Evolutionary conservation across 2,329 filamentous ascomycete genomes (phyloP).

Genomic region (Tolypocladium nubicola): DNA sequence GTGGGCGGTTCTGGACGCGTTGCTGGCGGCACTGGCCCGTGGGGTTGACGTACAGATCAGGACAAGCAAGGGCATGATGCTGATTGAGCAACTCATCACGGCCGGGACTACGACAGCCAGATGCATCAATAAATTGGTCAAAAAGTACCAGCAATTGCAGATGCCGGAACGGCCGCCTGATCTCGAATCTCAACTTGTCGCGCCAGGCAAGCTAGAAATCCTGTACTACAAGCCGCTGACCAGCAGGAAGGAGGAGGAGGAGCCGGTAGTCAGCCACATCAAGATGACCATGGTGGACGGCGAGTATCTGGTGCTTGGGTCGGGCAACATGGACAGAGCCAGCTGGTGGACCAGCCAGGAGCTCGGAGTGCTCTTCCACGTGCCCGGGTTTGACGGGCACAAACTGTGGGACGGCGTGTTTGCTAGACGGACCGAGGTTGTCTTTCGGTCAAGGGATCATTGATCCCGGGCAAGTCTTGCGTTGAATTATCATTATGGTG

Average conservation of each 20-base stretch:
- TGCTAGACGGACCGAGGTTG: constrained; percentile 22
- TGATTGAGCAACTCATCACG: constrained; percentile 71
- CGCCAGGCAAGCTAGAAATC: constrained; percentile 42
- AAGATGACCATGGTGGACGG: constrained; percentile 68
- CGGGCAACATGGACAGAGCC: constrained; percentile 75
- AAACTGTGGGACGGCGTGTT: constrained; percentile 28
- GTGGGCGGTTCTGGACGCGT: constrained; percentile 47
- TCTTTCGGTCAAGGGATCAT: constrained; percentile 15
- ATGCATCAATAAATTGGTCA: constrained; percentile 50
- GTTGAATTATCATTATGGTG: background rate
- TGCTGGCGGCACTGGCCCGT: constrained; percentile 50
- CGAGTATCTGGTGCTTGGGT: constrained; percentile 59
- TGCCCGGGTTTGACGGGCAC: constrained; percentile 24
- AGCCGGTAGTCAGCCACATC: constrained; percentile 65
- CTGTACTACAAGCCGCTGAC: constrained; percentile 43
- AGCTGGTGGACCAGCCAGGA: constrained; percentile 86
- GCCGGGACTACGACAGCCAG: constrained; percentile 62
- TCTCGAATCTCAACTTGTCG: constrained; percentile 31
- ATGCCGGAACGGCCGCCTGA: constrained; percentile 9
- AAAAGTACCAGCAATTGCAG: constrained; percentile 33
- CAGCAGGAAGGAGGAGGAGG: constrained; percentile 22
- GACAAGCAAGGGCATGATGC: constrained; percentile 61
- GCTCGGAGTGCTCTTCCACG: constrained; percentile 53
- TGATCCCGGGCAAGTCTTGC: background rate
- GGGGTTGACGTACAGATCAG: constrained; percentile 60